Percentiles rank a stretch among this genome's conserved stretches.
Conservation (phyloP, 805 yeast genomes). For the Wickerhamiella azyma region DNA sequence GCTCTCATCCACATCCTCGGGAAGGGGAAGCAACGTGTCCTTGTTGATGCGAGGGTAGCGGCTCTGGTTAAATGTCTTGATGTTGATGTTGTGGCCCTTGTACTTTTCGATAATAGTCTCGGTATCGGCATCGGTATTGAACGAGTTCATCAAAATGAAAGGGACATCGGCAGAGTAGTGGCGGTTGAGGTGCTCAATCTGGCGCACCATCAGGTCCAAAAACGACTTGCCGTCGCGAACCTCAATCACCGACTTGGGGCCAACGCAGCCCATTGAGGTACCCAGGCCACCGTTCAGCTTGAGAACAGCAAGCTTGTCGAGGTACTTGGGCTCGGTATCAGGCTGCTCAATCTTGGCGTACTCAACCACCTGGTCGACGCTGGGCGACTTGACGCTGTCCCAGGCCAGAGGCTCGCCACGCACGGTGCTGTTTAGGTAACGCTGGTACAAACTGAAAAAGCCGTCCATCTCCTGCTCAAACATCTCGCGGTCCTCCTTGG, state of each 20-base stretch:
- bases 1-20: conserved; percentile 55
- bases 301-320: conserved; percentile 81
- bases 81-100: conserved; percentile 89
- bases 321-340: conserved; percentile 27
- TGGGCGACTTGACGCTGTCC: conserved; percentile 92
- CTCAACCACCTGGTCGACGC: conserved; percentile 75
- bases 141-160: conserved; percentile 91
- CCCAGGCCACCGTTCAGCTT: conserved; percentile 97
- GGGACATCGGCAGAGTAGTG: conserved; percentile 89
- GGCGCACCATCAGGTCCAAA: conserved; percentile 89
- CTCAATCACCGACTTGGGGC: conserved; percentile 95
- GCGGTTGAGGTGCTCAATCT: conserved; percentile 87
- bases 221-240: conserved; percentile 98
- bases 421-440: conserved; percentile 82
- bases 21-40: conserved; percentile 94
- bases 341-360: conserved; percentile 41
- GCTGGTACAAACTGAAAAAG: conserved; percentile 82
- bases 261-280: conserved; percentile 99
- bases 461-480: conserved; percentile 91
- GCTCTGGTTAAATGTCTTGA: conserved; percentile 95
- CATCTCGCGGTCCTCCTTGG: conserved; percentile 28
- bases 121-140: conserved; percentile 94
- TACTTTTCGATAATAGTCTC: conserved; percentile 91
- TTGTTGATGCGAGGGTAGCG: conserved; percentile 89
- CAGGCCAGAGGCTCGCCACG: conserved; percentile 74